Evolutionary conservation across 768 basidiomycete genomes (phyloP).

Genomic region (Rhizopogon rudus): DNA sequence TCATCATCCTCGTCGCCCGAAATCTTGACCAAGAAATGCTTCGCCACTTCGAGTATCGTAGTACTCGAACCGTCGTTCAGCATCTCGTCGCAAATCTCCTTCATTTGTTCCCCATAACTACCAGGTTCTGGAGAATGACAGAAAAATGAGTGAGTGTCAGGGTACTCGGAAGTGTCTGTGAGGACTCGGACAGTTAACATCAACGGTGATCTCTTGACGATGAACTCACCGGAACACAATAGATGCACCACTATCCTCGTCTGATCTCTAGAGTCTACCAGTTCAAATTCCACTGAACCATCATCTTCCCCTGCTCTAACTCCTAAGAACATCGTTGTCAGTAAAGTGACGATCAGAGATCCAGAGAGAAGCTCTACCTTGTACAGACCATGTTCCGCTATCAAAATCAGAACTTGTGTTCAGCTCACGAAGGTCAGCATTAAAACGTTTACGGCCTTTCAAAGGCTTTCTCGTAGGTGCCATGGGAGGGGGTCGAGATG

Average conservation of each 20-base stretch:
- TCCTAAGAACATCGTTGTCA: conserved; percentile 26
- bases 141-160: conserved; percentile 50
- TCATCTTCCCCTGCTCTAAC: conserved; percentile 58
- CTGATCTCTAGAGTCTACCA: conserved; percentile 32
- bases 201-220: background rate
- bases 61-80: conserved; percentile 36
- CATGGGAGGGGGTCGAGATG: background rate
- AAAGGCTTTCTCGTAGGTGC: conserved; percentile 15
- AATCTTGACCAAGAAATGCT: conserved; percentile 32
- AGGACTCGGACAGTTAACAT: background rate
- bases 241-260: conserved; percentile 36
- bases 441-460: conserved; percentile 55
- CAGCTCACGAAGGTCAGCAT: conserved; percentile 50
- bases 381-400: conserved; percentile 33
- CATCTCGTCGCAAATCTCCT: conserved; percentile 41
- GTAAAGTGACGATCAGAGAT: background rate
- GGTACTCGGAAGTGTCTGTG: conserved; percentile 65
- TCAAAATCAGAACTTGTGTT: conserved; percentile 33
- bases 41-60: conserved; percentile 41
- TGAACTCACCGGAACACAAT: conserved; percentile 43
- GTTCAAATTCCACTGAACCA: conserved; percentile 48
- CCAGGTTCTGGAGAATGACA: conserved; percentile 46
- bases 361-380: conserved; percentile 28
- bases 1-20: conserved; percentile 30
- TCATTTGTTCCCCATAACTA: conserved; percentile 34